Evolutionary conservation across 2,329 filamentous ascomycete genomes (phyloP).

Genomic region (Penicillium sp.): DNA sequence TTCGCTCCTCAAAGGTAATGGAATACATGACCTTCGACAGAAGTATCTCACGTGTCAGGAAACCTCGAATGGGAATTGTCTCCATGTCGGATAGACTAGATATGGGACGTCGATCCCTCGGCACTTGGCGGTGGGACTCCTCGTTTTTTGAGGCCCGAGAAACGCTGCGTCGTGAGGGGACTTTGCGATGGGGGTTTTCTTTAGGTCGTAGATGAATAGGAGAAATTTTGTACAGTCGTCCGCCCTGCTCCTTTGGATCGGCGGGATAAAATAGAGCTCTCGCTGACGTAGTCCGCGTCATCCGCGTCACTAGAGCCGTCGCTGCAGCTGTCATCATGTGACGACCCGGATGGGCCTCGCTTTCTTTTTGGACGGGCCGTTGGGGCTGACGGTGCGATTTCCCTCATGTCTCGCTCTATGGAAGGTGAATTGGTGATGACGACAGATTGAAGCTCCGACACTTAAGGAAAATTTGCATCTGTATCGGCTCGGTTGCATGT

Average conservation of each 20-base stretch:
- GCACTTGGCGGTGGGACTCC: neutral
- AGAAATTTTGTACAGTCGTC: neutral
- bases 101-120: neutral
- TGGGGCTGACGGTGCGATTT: neutral
- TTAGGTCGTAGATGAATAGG: neutral
- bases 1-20: constrained; percentile 15
- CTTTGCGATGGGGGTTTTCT: neutral
- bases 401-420: constrained; percentile 6
- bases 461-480: constrained; percentile 5
- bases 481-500: neutral
- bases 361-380: constrained; percentile 6
- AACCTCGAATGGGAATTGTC: constrained; percentile 17
- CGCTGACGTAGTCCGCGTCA: neutral
- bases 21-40: constrained; percentile 15
- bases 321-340: constrained; percentile 3
- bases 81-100: constrained; percentile 8
- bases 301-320: neutral
- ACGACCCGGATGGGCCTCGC: constrained; percentile 3
- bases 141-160: neutral
- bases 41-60: constrained; percentile 13
- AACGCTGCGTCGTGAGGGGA: neutral
- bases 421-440: neutral
- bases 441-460: constrained; percentile 3
- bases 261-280: neutral
- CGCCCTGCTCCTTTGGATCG: neutral